Conservation (phyloP, 2,329 filamentous ascomycete genomes). For the Curvularia sp. region DNA sequence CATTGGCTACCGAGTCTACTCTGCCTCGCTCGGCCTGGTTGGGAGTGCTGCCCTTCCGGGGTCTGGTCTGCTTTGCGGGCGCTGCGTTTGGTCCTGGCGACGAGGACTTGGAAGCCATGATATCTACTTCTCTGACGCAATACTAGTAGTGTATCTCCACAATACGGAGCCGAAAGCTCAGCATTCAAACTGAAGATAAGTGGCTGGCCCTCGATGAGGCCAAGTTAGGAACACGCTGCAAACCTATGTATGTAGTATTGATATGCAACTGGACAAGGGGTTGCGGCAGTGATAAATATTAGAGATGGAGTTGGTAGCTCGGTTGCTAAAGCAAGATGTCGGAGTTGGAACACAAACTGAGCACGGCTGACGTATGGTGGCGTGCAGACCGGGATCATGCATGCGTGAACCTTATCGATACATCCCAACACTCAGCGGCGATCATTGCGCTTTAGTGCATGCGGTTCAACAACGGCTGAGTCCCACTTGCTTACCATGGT, state of each 20-base stretch:
- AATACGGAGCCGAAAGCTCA: background rate
- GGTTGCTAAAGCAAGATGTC: slow-evolving; percentile 38
- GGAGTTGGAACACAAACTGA: slow-evolving; percentile 37
- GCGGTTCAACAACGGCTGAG: background rate
- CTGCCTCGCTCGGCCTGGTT: slow-evolving; percentile 22
- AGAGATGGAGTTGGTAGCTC: slow-evolving; percentile 8
- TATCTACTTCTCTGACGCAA: background rate
- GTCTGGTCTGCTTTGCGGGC: slow-evolving; percentile 32
- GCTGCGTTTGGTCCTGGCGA: slow-evolving; percentile 36
- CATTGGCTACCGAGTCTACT: slow-evolving; percentile 42
- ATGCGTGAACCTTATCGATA: slow-evolving; percentile 21
- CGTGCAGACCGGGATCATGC: slow-evolving; percentile 29
- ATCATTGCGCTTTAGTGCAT: slow-evolving; percentile 22
- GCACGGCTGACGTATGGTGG: slow-evolving; percentile 47
- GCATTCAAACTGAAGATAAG: background rate
- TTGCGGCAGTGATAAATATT: background rate
- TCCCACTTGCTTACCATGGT: slow-evolving; percentile 1
- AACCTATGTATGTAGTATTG: background rate
- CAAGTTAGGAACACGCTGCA: background rate
- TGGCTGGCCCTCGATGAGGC: background rate
- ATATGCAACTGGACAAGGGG: background rate
- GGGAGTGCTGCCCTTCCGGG: slow-evolving; percentile 29
- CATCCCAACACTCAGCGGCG: slow-evolving; percentile 27
- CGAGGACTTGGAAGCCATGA: slow-evolving; percentile 39
- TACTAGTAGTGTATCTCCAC: background rate